Base-by-base conservation (phyloP, 1,284 basidiomycete genomes). In the Boletus semigastroideus region DNA sequence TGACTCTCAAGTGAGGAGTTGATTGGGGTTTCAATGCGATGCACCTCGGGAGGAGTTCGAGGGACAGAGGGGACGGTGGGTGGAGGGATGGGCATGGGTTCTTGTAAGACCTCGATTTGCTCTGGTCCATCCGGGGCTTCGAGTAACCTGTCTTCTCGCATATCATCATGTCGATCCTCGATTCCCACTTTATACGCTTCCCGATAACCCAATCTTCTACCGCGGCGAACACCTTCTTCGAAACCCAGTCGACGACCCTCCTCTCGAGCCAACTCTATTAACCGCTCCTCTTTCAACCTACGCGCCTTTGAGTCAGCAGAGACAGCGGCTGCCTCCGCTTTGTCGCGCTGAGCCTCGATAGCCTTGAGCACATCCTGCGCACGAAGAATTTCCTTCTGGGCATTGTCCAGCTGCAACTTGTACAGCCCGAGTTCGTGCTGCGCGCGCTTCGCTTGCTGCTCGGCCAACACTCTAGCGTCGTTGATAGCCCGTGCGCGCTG, bases 381-480 rank as follows among this genome's bases (percentile, higher is more conserved):
- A 42, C 76, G 74, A 20, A 66, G 55, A 39, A 88, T 80, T 63
- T 88, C 85, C 52, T 71, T 69, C 59, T 83, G 82, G 4, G 86
- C 85, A 58, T 78, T 78, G 27, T 82, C 78, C 30, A 86, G 72
- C 66, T 87, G 83, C 5, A 83, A 60, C 57, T 85, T 81, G 66
- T 85, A 86, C 48, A 86, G 46, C 46, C 76, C 71, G 14, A 86
- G 63, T 48, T 86, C 80, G 49, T 84, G 79, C 30, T 72, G 74
- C 3, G 77, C 72, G 30, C 76, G 76, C 13, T 68, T 54, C 1
- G 80, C 75, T 5, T 83, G 78, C 46, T 78, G 74, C 61, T 84
- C 76, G 1, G 82, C 79, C 9, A 66, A 45, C 3, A 79, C 47
- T 42, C 77, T 74, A 11, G 72, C 76, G n/a, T 83, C 78, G 43